Conservation (phyloP, 495 filamentous ascomycete species). For the Aspergillus conjunctus region DNA sequence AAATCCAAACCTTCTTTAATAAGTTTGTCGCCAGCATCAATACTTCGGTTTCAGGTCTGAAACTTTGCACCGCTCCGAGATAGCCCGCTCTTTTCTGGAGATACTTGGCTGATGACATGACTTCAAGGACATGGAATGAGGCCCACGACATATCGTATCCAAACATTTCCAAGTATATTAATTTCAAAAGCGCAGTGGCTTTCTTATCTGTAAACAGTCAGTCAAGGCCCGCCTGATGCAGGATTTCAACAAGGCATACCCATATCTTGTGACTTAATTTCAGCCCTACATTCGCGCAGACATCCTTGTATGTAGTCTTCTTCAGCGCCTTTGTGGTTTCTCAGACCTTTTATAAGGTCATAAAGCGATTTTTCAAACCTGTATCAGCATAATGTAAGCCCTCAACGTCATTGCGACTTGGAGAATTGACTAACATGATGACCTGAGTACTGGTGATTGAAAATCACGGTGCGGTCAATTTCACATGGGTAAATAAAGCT, state of each 20-base stretch:
- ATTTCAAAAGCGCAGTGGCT: slow-evolving; percentile 89
- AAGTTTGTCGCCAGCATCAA: slow-evolving; percentile 97
- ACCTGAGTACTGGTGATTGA: background rate
- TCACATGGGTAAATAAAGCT: slow-evolving; percentile 2
- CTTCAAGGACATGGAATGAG: slow-evolving; percentile 95
- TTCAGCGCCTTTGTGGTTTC: slow-evolving; percentile 91
- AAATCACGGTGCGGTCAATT: background rate
- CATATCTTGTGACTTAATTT: slow-evolving; percentile 90
- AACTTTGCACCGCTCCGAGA: slow-evolving; percentile 94
- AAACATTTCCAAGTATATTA: slow-evolving; percentile 98
- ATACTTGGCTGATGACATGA: slow-evolving; percentile 96
- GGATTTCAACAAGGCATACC: slow-evolving; percentile 48
- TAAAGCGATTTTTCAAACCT: slow-evolving; percentile 99
- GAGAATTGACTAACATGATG: slow-evolving; percentile 22
- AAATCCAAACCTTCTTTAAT: slow-evolving; percentile 80
- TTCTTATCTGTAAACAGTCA: slow-evolving; percentile 73
- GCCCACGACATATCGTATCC: slow-evolving; percentile 99
- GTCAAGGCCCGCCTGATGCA: slow-evolving; percentile 12
- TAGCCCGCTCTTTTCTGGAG: slow-evolving; percentile 94
- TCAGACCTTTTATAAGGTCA: slow-evolving; percentile 94
- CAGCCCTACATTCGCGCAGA: slow-evolving; percentile 89
- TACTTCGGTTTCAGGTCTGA: slow-evolving; percentile 92
- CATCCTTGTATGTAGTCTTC: slow-evolving; percentile 89
- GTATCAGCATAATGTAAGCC: background rate
- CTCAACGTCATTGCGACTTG: background rate